Percentiles rank a stretch among this genome's conserved stretches.
Conservation (phyloP, 1,139 yeast genomes). For the Diutina sp. region DNA sequence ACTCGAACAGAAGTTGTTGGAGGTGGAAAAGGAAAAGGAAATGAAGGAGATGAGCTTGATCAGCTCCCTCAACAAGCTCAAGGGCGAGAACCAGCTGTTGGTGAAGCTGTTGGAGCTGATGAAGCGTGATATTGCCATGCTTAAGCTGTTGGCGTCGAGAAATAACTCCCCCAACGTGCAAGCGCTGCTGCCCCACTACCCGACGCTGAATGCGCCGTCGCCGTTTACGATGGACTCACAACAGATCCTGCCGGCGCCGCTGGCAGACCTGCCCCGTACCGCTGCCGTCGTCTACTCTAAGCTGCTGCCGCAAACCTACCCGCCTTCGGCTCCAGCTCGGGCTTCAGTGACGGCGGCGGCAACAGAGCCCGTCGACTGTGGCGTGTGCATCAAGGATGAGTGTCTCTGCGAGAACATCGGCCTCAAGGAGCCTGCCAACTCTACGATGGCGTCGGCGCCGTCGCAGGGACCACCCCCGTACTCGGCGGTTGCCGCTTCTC, state of each 20-base stretch:
- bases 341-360: background rate
- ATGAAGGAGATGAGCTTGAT: slow-evolving; percentile 40
- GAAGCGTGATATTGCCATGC: background rate
- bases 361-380: slow-evolving; percentile 29
- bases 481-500: background rate
- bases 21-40: slow-evolving; percentile 53
- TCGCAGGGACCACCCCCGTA: background rate
- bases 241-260: slow-evolving; percentile 44
- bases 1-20: slow-evolving; percentile 34
- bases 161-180: background rate
- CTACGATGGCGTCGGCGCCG: background rate
- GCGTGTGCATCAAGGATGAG: slow-evolving; percentile 55
- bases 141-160: background rate
- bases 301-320: background rate
- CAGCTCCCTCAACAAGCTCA: slow-evolving; percentile 5
- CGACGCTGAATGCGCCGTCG: background rate
- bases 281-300: background rate
- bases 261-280: slow-evolving; percentile 31
- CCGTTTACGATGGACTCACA: slow-evolving; percentile 9
- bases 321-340: slow-evolving; percentile 3
- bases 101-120: background rate
- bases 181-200: background rate
- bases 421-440: slow-evolving; percentile 16
- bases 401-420: slow-evolving; percentile 65
- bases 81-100: background rate